phyloP scores from a whole-genome alignment of 768 basidiomycete genomes.

The Macrolepiota albuminosa region DNA sequence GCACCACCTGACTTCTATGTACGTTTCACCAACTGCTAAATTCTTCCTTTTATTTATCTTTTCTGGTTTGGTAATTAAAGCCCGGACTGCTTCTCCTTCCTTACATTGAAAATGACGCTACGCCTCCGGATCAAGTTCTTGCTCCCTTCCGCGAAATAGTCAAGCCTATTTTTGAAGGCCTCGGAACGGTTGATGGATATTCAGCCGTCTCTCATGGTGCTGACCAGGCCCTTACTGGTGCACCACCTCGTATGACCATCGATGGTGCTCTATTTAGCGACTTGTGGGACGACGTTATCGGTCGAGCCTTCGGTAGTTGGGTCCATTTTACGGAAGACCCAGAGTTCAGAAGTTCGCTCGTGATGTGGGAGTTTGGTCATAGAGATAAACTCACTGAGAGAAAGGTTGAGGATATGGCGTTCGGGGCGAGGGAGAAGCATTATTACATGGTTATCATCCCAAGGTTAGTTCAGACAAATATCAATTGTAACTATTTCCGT shows the following conservation, averaged over 20 bases:
- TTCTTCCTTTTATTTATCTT: neutral
- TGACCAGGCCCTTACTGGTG: constrained; percentile 12
- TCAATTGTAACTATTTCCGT: neutral
- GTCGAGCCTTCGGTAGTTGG: constrained; percentile 14
- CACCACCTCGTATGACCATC: constrained; percentile 13
- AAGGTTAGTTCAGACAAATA: constrained; percentile 1
- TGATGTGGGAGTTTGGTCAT: constrained; percentile 17
- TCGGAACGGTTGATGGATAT: constrained; percentile 6
- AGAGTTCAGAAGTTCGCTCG: constrained; percentile 5
- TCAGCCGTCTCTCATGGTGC: constrained; percentile 14
- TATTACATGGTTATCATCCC: constrained; percentile 6
- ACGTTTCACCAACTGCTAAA: neutral
- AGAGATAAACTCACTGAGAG: constrained; percentile 14
- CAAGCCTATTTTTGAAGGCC: constrained; percentile 12
- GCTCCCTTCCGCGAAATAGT: constrained; percentile 15
- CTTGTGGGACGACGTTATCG: constrained; percentile 15
- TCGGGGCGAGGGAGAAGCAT: constrained; percentile 3
- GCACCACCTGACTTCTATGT: neutral
- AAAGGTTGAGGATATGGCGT: constrained; percentile 4
- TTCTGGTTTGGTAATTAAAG: neutral
- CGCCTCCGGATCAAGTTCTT: constrained; percentile 10
- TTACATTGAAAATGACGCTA: constrained; percentile 11
- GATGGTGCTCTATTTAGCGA: constrained; percentile 17
- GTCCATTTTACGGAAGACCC: constrained; percentile 15
- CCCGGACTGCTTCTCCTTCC: constrained; percentile 11